Conservation (phyloP, 306 rosid species). For the Quercus berberidifolia region DNA sequence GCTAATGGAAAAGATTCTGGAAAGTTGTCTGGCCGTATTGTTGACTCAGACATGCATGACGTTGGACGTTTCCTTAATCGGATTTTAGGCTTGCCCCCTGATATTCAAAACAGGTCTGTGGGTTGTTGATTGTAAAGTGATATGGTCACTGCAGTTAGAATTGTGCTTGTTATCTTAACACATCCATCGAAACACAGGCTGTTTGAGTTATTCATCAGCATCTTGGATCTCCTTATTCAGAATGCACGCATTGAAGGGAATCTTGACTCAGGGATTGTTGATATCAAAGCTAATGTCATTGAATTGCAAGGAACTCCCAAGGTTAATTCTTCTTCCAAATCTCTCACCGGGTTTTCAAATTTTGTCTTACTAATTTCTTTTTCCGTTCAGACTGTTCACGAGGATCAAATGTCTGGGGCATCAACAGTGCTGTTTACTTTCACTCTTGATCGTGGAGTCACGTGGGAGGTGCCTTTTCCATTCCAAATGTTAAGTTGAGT, state of each 20-base stretch:
- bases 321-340: conserved; percentile 46
- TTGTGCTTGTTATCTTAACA: conserved; percentile 31
- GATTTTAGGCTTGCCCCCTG: conserved; percentile 88
- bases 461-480: conserved; percentile 74
- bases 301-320: conserved; percentile 89
- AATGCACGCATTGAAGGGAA: conserved; percentile 96
- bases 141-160: conserved; percentile 22
- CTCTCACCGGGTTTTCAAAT: conserved; percentile 5
- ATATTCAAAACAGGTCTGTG: conserved; percentile 81
- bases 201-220: conserved; percentile 83
- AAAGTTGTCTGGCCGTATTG: conserved; percentile 68
- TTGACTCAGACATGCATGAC: conserved; percentile 96
- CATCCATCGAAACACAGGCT: conserved; percentile 46
- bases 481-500: conserved; percentile 15
- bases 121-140: conserved; percentile 16
- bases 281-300: conserved; percentile 83
- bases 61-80: conserved; percentile 98
- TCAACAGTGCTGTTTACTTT: conserved; percentile 86
- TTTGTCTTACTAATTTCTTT: conserved; percentile 23
- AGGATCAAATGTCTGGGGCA: conserved; percentile 89
- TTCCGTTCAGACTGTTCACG: conserved; percentile 74
- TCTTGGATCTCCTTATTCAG: conserved; percentile 90
- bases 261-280: conserved; percentile 95
- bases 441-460: conserved; percentile 90
- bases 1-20: conserved; percentile 74